Evolutionary conservation across 768 basidiomycete genomes (phyloP).

Genomic region (Pleurotus djamor): DNA sequence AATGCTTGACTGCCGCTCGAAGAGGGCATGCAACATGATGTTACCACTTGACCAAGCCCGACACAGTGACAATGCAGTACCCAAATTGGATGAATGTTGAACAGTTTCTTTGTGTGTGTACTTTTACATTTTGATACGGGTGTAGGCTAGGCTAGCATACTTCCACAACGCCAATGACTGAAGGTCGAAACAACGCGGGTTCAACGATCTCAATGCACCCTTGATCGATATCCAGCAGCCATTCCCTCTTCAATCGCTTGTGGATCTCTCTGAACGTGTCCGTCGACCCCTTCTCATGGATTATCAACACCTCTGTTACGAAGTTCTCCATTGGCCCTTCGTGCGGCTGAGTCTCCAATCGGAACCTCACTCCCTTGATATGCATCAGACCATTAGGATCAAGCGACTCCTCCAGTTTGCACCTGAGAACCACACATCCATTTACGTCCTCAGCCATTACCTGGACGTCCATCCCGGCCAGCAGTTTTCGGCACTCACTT

Average conservation of each 20-base stretch:
- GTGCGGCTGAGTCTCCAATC: slow-evolving; percentile 66
- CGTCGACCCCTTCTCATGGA: slow-evolving; percentile 85
- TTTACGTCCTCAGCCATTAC: slow-evolving; percentile 67
- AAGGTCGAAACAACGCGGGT: not conserved
- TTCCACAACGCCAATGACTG: not conserved
- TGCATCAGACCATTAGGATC: slow-evolving; percentile 53
- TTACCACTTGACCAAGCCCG: too few species aligned
- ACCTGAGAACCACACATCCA: slow-evolving; percentile 69
- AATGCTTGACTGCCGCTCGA: slow-evolving; percentile 81
- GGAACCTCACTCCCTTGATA: slow-evolving; percentile 76
- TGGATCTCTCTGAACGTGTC: slow-evolving; percentile 80
- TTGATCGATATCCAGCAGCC: slow-evolving; percentile 54
- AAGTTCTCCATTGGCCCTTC: slow-evolving; percentile 36
- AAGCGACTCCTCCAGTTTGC: slow-evolving; percentile 66
- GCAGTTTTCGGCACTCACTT: slow-evolving; percentile 68
- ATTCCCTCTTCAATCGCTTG: slow-evolving; percentile 60
- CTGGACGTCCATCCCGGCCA: slow-evolving; percentile 69
- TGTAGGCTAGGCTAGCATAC: too few species aligned
- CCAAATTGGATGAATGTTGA: not conserved
- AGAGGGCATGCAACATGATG: slow-evolving; percentile 28
- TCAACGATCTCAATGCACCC: not conserved
- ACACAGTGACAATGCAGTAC: not conserved
- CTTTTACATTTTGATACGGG: too few species aligned
- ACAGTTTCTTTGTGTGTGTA: not conserved
- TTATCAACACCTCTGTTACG: slow-evolving; percentile 57